Conservation (phyloP, 345 rosid species). For the Citrus hindsii region DNA sequence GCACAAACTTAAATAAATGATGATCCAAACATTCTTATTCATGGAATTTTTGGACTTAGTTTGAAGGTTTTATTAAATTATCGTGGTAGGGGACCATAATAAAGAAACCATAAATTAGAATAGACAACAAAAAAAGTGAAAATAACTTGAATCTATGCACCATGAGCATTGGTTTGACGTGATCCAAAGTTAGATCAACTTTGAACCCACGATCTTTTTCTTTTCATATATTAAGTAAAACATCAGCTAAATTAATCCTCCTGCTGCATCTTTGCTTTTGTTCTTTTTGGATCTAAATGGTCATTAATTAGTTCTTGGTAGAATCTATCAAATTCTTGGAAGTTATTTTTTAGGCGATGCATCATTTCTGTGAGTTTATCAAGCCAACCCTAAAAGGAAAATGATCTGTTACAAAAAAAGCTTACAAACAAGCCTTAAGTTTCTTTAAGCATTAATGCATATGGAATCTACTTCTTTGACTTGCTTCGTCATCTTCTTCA, state of each 20-base stretch:
- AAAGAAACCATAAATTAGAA: too few species aligned
- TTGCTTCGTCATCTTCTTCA: background rate
- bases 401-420: slow-evolving; percentile 21
- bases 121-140: too few species aligned
- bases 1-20: too few species aligned
- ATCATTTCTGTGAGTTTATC: slow-evolving; percentile 31
- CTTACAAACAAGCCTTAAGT: slow-evolving; percentile 17
- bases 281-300: slow-evolving; percentile 25
- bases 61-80: too few species aligned
- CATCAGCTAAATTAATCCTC: slow-evolving; percentile 38
- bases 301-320: slow-evolving; percentile 35
- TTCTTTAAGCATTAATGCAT: slow-evolving; percentile 8
- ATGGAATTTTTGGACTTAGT: too few species aligned
- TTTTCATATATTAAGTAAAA: slow-evolving; percentile 31
- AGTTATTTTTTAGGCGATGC: slow-evolving; percentile 27
- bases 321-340: slow-evolving; percentile 34
- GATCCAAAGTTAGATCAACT: slow-evolving; percentile 32
- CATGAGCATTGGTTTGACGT: slow-evolving; percentile 54
- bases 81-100: too few species aligned
- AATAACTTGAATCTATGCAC: background rate
- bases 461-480: slow-evolving; percentile 12
- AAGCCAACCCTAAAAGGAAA: slow-evolving; percentile 23
- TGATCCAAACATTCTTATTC: too few species aligned
- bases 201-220: slow-evolving; percentile 14
- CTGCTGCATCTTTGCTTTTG: background rate